Evolutionary conservation across 768 basidiomycete species (phyloP).

Genomic region (Tricholoma hemisulphureum): DNA sequence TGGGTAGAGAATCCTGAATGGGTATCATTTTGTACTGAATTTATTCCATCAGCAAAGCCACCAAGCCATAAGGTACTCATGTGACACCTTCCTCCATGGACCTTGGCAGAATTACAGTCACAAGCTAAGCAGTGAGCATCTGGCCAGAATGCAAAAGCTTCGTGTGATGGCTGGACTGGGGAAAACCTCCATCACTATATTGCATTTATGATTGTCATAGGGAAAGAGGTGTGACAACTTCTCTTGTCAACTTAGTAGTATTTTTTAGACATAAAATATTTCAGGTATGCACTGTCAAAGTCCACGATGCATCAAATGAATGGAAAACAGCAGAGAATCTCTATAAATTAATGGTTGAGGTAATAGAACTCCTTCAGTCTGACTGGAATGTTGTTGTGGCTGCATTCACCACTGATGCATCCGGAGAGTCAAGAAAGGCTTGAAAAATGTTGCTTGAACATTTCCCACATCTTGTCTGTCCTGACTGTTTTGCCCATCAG

Average conservation of each 20-base stretch:
- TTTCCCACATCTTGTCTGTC: constrained; percentile 25
- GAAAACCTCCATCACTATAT: constrained; percentile 29
- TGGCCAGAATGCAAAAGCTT: constrained; percentile 18
- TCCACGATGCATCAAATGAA: constrained; percentile 33
- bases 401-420: constrained; percentile 28
- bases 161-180: constrained; percentile 15
- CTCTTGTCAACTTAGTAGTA: not conserved
- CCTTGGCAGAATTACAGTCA: constrained; percentile 17
- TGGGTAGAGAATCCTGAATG: constrained; percentile 40
- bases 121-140: constrained; percentile 13
- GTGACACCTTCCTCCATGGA: constrained; percentile 19
- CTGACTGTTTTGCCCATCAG: constrained; percentile 39
- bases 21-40: constrained; percentile 26
- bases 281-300: constrained; percentile 25
- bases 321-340: constrained; percentile 32
- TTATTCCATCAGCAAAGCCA: constrained; percentile 25
- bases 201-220: constrained; percentile 28
- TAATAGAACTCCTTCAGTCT: constrained; percentile 15
- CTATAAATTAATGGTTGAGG: constrained; percentile 16
- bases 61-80: constrained; percentile 13
- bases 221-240: not conserved
- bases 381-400: constrained; percentile 2
- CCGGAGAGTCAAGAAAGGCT: constrained; percentile 33
- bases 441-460: constrained; percentile 11
- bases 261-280: constrained; percentile 4